Evolutionary conservation across 371 early-diverging fungal genomes (phyloP), one percentile per base, ranked within the genome.

Genomic region (Dinochytrium kinnereticum): DNA sequence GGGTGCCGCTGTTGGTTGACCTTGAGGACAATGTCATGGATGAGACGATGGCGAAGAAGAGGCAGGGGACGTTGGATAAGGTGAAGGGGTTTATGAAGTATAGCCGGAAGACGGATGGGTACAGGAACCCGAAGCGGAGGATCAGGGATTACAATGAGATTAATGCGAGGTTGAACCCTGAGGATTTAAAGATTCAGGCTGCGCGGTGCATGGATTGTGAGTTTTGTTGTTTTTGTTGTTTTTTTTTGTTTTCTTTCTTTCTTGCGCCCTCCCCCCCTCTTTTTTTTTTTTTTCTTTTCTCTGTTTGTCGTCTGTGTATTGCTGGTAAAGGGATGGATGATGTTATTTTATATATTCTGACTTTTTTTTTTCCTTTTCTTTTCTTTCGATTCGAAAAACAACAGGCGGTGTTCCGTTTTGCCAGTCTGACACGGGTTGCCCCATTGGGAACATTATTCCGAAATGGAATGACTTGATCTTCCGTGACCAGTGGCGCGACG

Each of bases 381-480:
- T 53, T 53, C n/a, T 24, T 15, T 44, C 21, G 37, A 31, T 13
- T 5, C 33, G 13, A 13, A 26, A 64, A 39, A 50, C n/a, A 5
- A 79, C 67, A 96, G 74, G 98, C 80, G 98, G 98, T 83, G 91
- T 96, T 26, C 97, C 98, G 31, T 96, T 96, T 90, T 98, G 98
- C 81, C 97, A 98, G 86, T 93, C 94, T 13, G 94, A 96, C 77
- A 90, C 92, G 49, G 98, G 98, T 28, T 98, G 98, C 80, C 98
- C 98, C 28, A 95, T 98, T 61, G 81, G 83, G 69, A 98, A 98
- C 86, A 91, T 96, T 71, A 97, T 98, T 73, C 98, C 98, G 76
- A 96, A 96, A 87, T 98, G 97, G 97, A 98, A 98, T 80, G 96
- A 98, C 51, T 87, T 97, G 17, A 93, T 98, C 37, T 96, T 90